Conservation (phyloP, 2,329 filamentous ascomycete genomes). For the Tolypocladium nubicola region DNA sequence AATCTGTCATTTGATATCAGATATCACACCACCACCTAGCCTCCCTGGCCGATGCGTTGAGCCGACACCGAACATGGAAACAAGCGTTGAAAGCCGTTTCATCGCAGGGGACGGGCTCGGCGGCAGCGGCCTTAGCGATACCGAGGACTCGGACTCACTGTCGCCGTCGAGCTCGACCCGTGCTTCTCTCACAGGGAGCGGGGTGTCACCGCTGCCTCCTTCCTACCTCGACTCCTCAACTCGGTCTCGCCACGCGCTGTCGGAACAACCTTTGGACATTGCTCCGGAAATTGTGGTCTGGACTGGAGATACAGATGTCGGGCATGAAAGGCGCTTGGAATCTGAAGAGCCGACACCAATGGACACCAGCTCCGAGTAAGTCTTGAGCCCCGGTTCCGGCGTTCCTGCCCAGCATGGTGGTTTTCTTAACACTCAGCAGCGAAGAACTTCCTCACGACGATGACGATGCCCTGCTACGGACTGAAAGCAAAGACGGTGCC, state of each 20-base stretch:
- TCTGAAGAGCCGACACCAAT: conserved; percentile 12
- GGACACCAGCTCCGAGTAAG: conserved; percentile 16
- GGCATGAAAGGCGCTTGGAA: conserved; percentile 9
- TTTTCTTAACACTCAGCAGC: conserved; percentile 4
- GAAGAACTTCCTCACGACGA: conserved; percentile 8
- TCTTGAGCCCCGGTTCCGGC: background rate
- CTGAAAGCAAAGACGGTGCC: conserved; percentile 10
- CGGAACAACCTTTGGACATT: conserved; percentile 22
- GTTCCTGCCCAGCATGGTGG: background rate
- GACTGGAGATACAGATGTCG: conserved; percentile 28
- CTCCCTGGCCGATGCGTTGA: background rate
- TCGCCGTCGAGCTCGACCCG: background rate
- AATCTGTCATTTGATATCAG: background rate
- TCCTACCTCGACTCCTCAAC: conserved; percentile 8
- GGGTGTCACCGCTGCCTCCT: background rate
- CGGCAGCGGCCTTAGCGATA: conserved; percentile 1
- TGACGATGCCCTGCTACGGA: conserved; percentile 7
- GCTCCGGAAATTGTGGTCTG: conserved; percentile 34
- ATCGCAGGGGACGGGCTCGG: background rate
- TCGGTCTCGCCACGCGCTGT: conserved; percentile 19
- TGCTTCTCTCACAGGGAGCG: background rate
- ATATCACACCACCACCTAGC: background rate
- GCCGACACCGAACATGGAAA: background rate
- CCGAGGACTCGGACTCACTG: conserved; percentile 6
- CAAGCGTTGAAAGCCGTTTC: background rate